Base-by-base conservation (phyloP, 345 rosid genomes). In the Pistacia vera region DNA sequence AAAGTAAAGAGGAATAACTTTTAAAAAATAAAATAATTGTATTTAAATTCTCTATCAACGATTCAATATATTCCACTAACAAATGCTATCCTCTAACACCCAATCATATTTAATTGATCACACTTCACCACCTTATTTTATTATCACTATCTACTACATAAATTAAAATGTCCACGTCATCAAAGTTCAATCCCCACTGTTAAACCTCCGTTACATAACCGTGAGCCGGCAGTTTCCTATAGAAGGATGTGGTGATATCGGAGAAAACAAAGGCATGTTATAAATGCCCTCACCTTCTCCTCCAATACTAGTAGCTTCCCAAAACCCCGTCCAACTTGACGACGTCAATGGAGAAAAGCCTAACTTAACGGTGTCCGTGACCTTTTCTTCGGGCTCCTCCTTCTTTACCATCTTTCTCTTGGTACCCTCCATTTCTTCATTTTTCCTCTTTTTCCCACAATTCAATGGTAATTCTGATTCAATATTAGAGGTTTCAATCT, bases 251-350 rank as follows among this genome's bases (percentile, higher is more conserved):
- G 98, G 98, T 57, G 97, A 91, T 76, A 88, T 83, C 75, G 98
- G 97, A 73, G 98, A 92, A 58, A 95, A 78, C 79, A 90, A 96
- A 4, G 99, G 97, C 60, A 95, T 82, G 41, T 84, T 90, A 74
- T 93, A 93, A 48, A 91, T 86, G 7, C 93, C 89, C 63, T 81
- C 22, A 22, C 22, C 22, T 22, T 22, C 22, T 22, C 22, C 87
- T 55, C 76, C 86, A 8, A 81, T 88, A 56, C 86, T 38, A 5
- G 41, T 38, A 38, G 41, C 95, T 5, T 95, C 97, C 97, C 97
- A 95, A 77, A 92, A 82, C 22, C 91, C 93, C 80, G 71, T 88
- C 99, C 99, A 95, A 79, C 86, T 87, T 28, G 99, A 95, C 86
- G 98, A 98, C 83, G 99, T 95, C 65, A 92, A 86, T 25, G 95